phyloP scores from a whole-genome alignment of 805 yeast species.

The Cyberlindnera subsufficiens region DNA sequence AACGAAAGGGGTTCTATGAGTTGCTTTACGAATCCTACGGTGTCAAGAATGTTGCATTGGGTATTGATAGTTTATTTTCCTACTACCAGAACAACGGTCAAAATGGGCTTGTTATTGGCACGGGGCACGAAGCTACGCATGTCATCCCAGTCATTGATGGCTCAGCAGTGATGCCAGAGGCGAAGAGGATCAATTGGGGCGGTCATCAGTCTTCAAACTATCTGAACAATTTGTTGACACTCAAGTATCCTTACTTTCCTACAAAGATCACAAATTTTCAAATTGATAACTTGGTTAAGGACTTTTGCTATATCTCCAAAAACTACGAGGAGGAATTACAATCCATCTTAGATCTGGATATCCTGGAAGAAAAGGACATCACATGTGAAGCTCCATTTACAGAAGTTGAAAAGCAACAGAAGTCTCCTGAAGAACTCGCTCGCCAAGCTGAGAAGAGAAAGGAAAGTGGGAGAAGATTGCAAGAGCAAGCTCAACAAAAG shows the following conservation, averaged over 20 bases:
- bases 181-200: conserved; percentile 89
- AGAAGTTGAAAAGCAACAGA: conserved; percentile 59
- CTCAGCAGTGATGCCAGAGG: conserved; percentile 53
- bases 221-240: conserved; percentile 53
- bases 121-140: conserved; percentile 80
- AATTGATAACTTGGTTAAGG: conserved; percentile 60
- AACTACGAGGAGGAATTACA: conserved; percentile 63
- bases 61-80: conserved; percentile 79
- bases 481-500: conserved; percentile 86
- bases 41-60: conserved; percentile 70
- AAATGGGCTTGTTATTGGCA: conserved; percentile 71
- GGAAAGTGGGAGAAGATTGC: conserved; percentile 83
- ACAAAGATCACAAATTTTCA: conserved; percentile 59
- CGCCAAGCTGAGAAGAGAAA: conserved; percentile 71
- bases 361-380: conserved; percentile 62
- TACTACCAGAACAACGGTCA: conserved; percentile 55
- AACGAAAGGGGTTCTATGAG: conserved; percentile 73
- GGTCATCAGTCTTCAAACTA: conserved; percentile 69
- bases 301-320: conserved; percentile 71
- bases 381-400: conserved; percentile 79
- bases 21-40: conserved; percentile 78
- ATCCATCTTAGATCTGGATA: conserved; percentile 50
- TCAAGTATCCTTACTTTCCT: conserved; percentile 93
- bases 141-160: conserved; percentile 79
- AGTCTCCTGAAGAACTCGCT: conserved; percentile 77